Percentiles rank a stretch among this genome's conserved stretches.
phyloP scores from a whole-genome alignment of 345 rosid genomes.

The Ricinus communis region DNA sequence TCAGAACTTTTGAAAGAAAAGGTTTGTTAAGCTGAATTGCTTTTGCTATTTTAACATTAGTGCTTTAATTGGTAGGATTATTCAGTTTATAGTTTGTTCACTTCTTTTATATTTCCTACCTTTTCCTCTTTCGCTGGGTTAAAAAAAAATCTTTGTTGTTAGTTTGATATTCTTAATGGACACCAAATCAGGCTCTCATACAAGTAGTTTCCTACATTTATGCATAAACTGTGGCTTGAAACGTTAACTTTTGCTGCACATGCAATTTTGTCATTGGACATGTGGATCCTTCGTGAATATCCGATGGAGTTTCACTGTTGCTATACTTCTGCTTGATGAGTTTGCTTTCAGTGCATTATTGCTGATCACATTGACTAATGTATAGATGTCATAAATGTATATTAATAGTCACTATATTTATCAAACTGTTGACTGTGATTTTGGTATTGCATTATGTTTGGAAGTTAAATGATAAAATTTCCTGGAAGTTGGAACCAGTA shows the following conservation, averaged over 20 bases:
- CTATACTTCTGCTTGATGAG: neutral
- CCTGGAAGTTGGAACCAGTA: neutral
- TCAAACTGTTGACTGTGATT: neutral
- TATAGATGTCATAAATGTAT: neutral
- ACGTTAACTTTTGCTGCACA: neutral
- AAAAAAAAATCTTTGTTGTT: neutral
- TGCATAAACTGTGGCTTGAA: neutral
- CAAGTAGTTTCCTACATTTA: neutral
- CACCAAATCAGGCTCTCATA: neutral
- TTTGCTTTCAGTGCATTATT: neutral
- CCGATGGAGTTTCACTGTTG: neutral
- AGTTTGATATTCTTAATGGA: neutral
- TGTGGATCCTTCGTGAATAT: neutral
- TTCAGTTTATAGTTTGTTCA: neutral
- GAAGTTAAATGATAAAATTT: neutral
- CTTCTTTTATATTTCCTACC: neutral
- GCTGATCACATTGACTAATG: neutral
- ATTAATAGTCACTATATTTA: neutral
- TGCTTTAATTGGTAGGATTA: neutral
- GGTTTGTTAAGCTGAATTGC: slow-evolving; percentile 40
- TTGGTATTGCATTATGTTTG: neutral
- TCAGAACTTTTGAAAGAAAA: slow-evolving; percentile 88
- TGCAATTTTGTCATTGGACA: neutral
- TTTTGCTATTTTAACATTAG: neutral
- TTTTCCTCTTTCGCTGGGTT: neutral